Evolutionary conservation across 306 rosid species (phyloP).

Genomic region (Ochetophila trinervis): DNA sequence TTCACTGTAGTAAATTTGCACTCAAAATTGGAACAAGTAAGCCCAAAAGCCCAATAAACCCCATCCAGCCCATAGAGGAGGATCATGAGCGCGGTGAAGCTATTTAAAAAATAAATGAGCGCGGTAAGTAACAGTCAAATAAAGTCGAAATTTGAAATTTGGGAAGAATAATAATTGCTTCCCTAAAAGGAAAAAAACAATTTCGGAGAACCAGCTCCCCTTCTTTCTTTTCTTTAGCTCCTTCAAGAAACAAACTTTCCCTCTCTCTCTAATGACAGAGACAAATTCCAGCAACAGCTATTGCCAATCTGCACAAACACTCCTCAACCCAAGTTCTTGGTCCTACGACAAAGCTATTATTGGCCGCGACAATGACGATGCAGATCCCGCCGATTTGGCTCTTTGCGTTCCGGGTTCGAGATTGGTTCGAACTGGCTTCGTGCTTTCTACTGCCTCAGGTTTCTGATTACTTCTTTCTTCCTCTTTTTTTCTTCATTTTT

Average conservation of each 20-base stretch:
- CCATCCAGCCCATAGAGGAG: no score
- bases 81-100: no score
- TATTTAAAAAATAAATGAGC: no score
- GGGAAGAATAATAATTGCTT: background rate
- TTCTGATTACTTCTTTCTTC: background rate
- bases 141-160: background rate
- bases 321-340: background rate
- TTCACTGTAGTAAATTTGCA: no score
- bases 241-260: no score
- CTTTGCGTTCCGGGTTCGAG: constrained; percentile 30
- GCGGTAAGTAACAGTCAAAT: background rate
- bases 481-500: background rate
- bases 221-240: background rate
- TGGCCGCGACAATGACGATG: background rate
- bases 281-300: background rate
- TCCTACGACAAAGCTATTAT: background rate
- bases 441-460: constrained; percentile 11
- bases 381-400: constrained; percentile 6
- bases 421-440: constrained; percentile 22
- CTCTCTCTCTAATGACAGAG: no score
- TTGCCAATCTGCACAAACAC: background rate
- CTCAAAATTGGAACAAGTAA: no score
- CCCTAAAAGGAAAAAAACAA: no score
- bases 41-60: no score
- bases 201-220: background rate